Base-by-base conservation (phyloP, 2,329 filamentous ascomycete species). In the Botryotinia calthae region DNA sequence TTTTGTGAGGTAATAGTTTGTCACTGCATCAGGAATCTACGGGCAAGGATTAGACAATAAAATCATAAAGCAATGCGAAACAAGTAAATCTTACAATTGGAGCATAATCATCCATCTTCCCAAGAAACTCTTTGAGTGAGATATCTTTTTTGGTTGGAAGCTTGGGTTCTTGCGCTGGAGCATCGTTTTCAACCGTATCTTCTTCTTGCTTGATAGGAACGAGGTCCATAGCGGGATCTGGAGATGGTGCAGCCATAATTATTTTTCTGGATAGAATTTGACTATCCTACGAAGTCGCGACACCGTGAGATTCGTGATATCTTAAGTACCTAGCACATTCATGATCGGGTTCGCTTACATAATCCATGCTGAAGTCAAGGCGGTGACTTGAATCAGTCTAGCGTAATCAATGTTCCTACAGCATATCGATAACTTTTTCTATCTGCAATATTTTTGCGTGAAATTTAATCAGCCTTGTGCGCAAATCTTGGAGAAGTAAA, bases 21-120 rank as follows among this genome's bases (percentile, higher is more conserved):
- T 98, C 34, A 99, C 96, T 31, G 96, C 96, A 81, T 99, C 96
- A 63, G 96, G 96, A 78, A 99, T 98, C 93, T 97, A 78, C 18
- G 59, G 18, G 34, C n/a, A 48, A 44, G 20, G 14, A 51, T 77
- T 70, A 76, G 74, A 72, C 51, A 74, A 42, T 37, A 70, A 46
- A 34, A 73, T 37, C 31, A 69, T 51, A 25, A 44, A 48, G 59
- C 59, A 70, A 31, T 56, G 66, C 58, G 34, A 42, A 56, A 63
- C 51, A 54, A 56, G 34, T 40, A n/a, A 71, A 64, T 84, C 92
- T 76, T 87, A 98, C 95, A 79, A 99, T 97, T 18, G 96, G 96
- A 74, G 96, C 94, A 83, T 96, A 98, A 80, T 99, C 96, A 81
- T 99, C 96, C 91, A 99, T 98, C 86, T 97, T 98, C 76, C 88